Evolutionary conservation across 169 alveolate species (phyloP), one percentile per base, ranked within the genome.

Genomic region (Plasmodium ovale): DNA sequence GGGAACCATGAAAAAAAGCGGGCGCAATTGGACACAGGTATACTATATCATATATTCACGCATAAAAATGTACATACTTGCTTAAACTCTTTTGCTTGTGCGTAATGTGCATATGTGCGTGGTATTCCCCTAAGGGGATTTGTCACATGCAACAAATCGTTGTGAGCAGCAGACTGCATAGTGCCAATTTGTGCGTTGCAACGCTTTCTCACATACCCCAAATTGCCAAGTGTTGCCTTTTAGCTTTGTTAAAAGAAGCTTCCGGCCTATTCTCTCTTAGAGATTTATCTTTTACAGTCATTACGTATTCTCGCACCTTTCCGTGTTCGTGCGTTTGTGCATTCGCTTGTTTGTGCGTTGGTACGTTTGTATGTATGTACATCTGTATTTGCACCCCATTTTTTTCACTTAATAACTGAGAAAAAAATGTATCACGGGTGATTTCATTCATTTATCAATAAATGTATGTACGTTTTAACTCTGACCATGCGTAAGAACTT

Each of bases 1-100:
- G 73, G 60, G 19, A 58, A 74, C 25, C 44, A 74, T 74, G 88
- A 60, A 21, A 74, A 74, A 60, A 74, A 74, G 42, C 25, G 88
- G 73, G 60, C 73, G 1, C 53, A 74, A 51, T 39, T 74, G 73
- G 73, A 74, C 12, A 59, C 39, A 74, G 88, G 88, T 74, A 74
- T 37, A 25, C 27, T 2, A 39, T n/a, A n/a, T n/a, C n/a, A 56
- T 31, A 64, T 37, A 6, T 10, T 16, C 35, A 47, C 35, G 51
- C 35, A 73, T 19, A 65, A 35, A 65, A n/a, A 65, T 65, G 31
- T 39, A 65, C 31, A 27, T 27, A 27, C n/a, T 14, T 53, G 5
- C 23, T 1, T 9, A 3, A 3, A 14, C 19, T 53, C 1, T 3
- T 44, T 3, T 44, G 10, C 25, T 58, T 1, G 10, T 58, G 68